Percentiles rank a stretch among this genome's conserved stretches.
Conservation (phyloP, 306 rosid species). For the Pyrus bretschneideri region DNA sequence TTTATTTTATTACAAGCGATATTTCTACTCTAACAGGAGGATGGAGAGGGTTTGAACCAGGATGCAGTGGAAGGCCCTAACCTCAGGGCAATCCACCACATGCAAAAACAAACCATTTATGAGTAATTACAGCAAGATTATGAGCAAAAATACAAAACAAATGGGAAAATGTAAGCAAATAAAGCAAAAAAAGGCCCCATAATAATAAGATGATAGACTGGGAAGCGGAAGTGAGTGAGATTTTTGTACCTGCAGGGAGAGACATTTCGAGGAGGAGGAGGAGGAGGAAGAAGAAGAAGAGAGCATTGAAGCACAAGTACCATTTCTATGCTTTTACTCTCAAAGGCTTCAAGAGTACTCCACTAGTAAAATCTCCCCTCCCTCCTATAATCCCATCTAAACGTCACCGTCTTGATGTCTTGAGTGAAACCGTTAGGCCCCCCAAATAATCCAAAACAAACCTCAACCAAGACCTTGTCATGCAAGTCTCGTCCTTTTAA, state of each 20-base stretch:
- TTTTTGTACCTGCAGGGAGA: constrained; percentile 34
- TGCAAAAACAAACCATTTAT: neutral
- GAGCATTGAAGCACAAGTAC: constrained; percentile 47
- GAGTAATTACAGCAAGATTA: neutral
- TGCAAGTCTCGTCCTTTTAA: neutral
- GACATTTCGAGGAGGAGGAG: constrained; percentile 28
- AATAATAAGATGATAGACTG: neutral
- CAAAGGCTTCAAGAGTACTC: constrained; percentile 1
- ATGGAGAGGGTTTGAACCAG: too few relatives aligned
- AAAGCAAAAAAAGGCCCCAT: neutral
- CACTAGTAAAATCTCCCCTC: neutral
- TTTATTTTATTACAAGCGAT: neutral
- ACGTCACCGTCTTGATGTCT: neutral
- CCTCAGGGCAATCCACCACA: too few relatives aligned
- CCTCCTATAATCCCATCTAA: neutral
- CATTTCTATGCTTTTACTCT: constrained; percentile 34
- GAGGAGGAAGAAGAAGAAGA: constrained; percentile 40
- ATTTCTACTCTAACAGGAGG: too few relatives aligned
- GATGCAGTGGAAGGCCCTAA: too few relatives aligned
- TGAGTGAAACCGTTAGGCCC: neutral
- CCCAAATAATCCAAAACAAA: neutral
- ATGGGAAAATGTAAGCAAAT: neutral
- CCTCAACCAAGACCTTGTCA: neutral
- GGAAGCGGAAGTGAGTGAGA: neutral
- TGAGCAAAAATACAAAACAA: neutral